These are phyloP conservation scores for Corymbia calophylla DNA, from an alignment of 441 rosid species.

Conservation along the genomic window DNA sequence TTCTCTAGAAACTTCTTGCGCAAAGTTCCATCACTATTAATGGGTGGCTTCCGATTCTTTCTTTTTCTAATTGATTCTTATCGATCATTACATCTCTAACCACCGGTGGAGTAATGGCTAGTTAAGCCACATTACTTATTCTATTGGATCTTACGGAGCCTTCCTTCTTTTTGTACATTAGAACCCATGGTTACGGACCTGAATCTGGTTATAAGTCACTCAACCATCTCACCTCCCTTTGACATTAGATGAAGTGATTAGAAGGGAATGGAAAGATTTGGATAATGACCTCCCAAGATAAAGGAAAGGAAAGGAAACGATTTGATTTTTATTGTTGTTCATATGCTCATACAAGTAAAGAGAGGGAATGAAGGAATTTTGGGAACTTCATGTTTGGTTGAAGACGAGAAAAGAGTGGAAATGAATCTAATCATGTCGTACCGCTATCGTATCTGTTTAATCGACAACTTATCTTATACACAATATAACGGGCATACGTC, in stretches of 20 bases:
- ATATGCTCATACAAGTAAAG: background rate
- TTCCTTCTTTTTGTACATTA: background rate
- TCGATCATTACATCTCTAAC: background rate
- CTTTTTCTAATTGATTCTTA: background rate
- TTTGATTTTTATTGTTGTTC: background rate
- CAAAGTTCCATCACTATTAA: background rate
- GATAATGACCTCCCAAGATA: background rate
- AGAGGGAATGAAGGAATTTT: background rate
- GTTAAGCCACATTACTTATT: too few species aligned
- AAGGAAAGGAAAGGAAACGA: background rate
- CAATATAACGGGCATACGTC: background rate
- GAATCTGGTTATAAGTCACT: background rate
- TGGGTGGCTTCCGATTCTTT: background rate
- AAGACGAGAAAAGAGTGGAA: background rate
- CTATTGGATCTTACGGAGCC: background rate
- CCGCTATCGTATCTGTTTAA: background rate
- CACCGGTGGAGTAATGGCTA: background rate
- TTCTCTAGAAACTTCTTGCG: too few species aligned
- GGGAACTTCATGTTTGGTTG: background rate
- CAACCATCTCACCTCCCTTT: background rate
- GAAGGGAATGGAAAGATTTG: background rate
- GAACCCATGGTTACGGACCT: background rate
- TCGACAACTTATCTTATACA: background rate
- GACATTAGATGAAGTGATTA: background rate
- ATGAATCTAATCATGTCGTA: background rate